Evolutionary conservation across 345 rosid genomes (phyloP).

Genomic region (Hibiscus syriacus): DNA sequence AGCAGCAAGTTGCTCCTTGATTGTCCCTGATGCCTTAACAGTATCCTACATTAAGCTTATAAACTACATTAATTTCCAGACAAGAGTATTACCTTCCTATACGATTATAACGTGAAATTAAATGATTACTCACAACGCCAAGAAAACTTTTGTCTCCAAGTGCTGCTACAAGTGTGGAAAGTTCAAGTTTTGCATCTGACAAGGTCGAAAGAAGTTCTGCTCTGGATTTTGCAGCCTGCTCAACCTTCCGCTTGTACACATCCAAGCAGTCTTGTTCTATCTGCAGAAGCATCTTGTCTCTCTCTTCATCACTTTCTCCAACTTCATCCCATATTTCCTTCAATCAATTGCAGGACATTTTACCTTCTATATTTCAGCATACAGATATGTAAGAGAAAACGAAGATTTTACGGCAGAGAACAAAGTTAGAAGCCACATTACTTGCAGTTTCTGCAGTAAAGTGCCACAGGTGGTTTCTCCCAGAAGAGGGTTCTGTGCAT

Average conservation of each 20-base stretch:
- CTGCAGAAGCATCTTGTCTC: slow-evolving; percentile 90
- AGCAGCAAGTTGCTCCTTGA: slow-evolving; percentile 90
- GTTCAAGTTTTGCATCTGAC: slow-evolving; percentile 78
- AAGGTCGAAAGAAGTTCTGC: slow-evolving; percentile 77
- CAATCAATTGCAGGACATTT: slow-evolving; percentile 7
- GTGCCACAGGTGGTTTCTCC: slow-evolving; percentile 84
- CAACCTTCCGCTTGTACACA: slow-evolving; percentile 91
- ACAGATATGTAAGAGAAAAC: neutral
- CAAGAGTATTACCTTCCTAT: neutral
- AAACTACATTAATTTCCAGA: neutral
- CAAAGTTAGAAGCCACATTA: slow-evolving; percentile 14
- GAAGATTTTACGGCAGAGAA: neutral
- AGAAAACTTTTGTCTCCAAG: slow-evolving; percentile 70
- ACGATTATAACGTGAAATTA: neutral
- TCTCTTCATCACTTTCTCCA: slow-evolving; percentile 90
- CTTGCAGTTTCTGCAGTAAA: slow-evolving; percentile 83
- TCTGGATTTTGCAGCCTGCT: slow-evolving; percentile 72
- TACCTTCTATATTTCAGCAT: slow-evolving; percentile 1
- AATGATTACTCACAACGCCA: slow-evolving; percentile 49
- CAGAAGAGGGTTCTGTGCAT: slow-evolving; percentile 61
- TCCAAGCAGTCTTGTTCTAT: slow-evolving; percentile 90
- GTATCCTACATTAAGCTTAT: neutral
- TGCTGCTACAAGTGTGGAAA: slow-evolving; percentile 62
- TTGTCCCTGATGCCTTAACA: slow-evolving; percentile 60
- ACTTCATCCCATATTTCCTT: slow-evolving; percentile 99